Base-by-base conservation (phyloP, 441 rosid species). In the Adansonia madagascariensis region DNA sequence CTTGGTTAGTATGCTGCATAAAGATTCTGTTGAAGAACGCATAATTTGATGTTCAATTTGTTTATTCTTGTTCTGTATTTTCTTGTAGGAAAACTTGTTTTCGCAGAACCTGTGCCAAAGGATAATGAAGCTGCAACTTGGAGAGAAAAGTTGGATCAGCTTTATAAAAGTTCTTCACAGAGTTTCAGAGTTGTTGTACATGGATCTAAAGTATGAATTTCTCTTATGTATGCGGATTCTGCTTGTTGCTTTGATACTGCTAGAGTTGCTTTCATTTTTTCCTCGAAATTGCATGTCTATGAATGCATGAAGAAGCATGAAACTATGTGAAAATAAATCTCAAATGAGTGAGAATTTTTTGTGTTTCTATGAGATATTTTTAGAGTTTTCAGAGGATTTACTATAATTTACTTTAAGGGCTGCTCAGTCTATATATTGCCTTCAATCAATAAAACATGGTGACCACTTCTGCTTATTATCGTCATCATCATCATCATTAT, bases 121-220 rank as follows among this genome's bases (percentile, higher is more conserved):
- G 99, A 96, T 76, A 92, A 89, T 83, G 99, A 96, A 89, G 94
- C 98, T 81, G 99, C 98, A 77, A 91, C 94, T 77, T 96, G 99
- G 99, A 90, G 97, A 84, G 99, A 96, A 83, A 96, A 92, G 86
- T 84, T 94, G 84, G 99, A 94, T 84, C 98, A 91, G 80, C 93
- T 96, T 79, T 94, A 96, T 78, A 96, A 94, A 88, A 96, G 98
- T 85, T 96, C 99, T 56, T 96, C 98, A 14, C 98, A 94, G 83
- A 94, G 96, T 85, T 96, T 94, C 83, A 90, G 99, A 88, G 99
- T 96, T 84, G 99, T 94, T 52, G 94, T 96, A 27, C 98, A 96
- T 86, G 99, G 99, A 84, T 94, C 99, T 77, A 96, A 96, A 89
- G 99, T 96, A 92, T 64, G 93, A 43, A 59, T 61, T 67, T 56